A percentile compares a stretch with the other conserved stretches of the same genome.
Conservation (phyloP, 176 grass and related monocot species). For the Oryza punctata region DNA sequence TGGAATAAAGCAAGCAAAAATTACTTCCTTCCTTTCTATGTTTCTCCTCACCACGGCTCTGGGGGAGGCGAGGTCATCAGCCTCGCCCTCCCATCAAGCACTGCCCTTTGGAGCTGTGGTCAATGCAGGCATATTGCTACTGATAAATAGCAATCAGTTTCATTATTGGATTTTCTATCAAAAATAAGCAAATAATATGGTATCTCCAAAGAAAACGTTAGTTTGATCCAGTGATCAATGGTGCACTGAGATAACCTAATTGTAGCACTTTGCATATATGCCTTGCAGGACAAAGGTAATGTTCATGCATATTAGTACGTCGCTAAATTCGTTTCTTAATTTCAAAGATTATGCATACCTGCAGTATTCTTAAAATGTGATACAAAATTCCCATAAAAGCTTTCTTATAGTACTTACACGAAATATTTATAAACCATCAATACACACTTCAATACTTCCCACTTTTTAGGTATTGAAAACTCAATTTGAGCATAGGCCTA, state of each 20-base stretch:
- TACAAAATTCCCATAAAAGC: background rate
- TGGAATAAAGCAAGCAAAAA: too few relatives aligned
- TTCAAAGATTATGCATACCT: slow-evolving; percentile 13
- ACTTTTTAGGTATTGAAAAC: background rate
- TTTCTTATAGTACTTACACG: background rate
- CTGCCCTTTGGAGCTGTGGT: too few relatives aligned
- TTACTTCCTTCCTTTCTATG: too few relatives aligned
- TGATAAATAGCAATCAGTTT: background rate
- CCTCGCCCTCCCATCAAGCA: too few relatives aligned
- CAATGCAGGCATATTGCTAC: slow-evolving; percentile 13
- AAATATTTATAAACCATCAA: background rate
- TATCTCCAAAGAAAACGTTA: background rate
- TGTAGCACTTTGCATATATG: background rate
- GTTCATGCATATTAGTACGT: background rate
- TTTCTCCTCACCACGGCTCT: too few relatives aligned
- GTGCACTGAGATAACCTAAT: background rate
- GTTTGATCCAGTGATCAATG: background rate
- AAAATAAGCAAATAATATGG: background rate
- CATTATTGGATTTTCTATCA: background rate
- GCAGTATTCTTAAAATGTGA: background rate
- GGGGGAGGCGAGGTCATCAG: too few relatives aligned
- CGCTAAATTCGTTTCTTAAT: background rate
- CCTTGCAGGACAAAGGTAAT: background rate
- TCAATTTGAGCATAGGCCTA: slow-evolving; percentile 23
- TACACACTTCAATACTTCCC: background rate